Evolutionary conservation across 2,329 filamentous ascomycete genomes (phyloP).

Genomic region (Monilinia aucupariae): DNA sequence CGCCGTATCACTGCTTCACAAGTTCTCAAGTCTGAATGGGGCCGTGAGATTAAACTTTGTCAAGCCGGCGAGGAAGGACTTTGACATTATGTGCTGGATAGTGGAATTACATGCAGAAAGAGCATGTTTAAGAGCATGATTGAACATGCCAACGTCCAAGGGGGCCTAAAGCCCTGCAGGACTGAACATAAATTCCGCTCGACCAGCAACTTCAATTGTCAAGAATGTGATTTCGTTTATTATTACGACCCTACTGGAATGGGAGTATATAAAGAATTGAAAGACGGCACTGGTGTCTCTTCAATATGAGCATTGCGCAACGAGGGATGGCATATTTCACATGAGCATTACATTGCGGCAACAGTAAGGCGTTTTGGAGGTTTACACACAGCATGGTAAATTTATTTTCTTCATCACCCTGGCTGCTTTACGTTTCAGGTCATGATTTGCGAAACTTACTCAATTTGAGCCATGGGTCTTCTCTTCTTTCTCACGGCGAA

Average conservation of each 20-base stretch:
- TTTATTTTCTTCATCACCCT: conserved; percentile 9
- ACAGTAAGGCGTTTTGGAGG: conserved; percentile 14
- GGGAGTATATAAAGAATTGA: conserved; percentile 11
- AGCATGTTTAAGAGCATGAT: conserved; percentile 16
- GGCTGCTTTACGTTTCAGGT: conserved; percentile 4
- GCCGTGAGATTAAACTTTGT: conserved; percentile 94
- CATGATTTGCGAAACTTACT: not conserved
- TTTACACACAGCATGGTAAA: conserved; percentile 1
- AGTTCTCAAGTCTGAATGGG: conserved; percentile 97
- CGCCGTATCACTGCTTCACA: conserved; percentile 93
- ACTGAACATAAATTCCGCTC: conserved; percentile 12
- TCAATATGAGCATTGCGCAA: conserved; percentile 14
- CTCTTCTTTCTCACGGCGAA: conserved; percentile 5
- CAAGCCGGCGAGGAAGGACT: conserved; percentile 94
- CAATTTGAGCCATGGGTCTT: conserved; percentile 10
- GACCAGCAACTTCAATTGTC: conserved; percentile 16
- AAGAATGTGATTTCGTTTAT: conserved; percentile 16
- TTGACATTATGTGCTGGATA: conserved; percentile 42
- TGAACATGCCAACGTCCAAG: conserved; percentile 18
- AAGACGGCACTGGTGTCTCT: conserved; percentile 16
- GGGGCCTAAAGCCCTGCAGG: conserved; percentile 13
- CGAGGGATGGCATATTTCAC: conserved; percentile 10
- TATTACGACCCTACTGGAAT: conserved; percentile 17
- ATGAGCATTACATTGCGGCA: conserved; percentile 12
- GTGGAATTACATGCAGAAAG: conserved; percentile 18